A percentile compares a stretch with the other conserved stretches of the same genome.
Evolutionary conservation across 495 filamentous ascomycete genomes (phyloP).

Genomic region (Terfezia boudieri): DNA sequence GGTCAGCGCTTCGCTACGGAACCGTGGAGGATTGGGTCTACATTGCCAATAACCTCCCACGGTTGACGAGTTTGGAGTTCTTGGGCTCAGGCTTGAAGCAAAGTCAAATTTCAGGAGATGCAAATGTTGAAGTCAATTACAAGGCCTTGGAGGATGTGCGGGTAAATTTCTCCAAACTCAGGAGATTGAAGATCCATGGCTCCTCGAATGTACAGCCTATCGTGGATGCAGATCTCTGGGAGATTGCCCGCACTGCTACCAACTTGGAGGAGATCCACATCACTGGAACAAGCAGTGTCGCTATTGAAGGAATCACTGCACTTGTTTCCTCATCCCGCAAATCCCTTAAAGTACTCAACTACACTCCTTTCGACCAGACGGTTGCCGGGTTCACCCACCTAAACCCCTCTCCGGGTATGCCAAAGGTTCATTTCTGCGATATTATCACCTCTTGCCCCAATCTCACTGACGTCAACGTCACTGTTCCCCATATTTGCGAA

Average conservation of each 20-base stretch:
- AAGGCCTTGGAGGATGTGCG: constrained; percentile 17
- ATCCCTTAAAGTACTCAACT: constrained; percentile 30
- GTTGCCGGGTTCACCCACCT: constrained; percentile 27
- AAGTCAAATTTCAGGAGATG: constrained; percentile 13
- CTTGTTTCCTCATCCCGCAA: constrained; percentile 25
- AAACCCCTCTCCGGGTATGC: constrained; percentile 21
- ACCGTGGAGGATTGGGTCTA: constrained; percentile 24
- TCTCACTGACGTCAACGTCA: constrained; percentile 27
- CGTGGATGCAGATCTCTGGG: constrained; percentile 26
- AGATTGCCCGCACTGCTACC: constrained; percentile 28
- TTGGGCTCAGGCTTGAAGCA: constrained; percentile 25
- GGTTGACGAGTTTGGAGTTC: constrained; percentile 28
- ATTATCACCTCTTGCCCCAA: constrained; percentile 25
- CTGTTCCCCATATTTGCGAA: constrained; percentile 27
- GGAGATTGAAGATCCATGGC: constrained; percentile 30
- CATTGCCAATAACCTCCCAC: constrained; percentile 18
- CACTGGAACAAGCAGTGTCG: constrained; percentile 28
- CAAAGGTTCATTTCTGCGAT: constrained; percentile 22
- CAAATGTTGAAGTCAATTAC: constrained; percentile 14
- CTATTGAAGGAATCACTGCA: constrained; percentile 22
- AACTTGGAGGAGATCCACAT: constrained; percentile 30
- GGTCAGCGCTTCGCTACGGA: constrained; percentile 29
- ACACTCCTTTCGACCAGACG: constrained; percentile 24
- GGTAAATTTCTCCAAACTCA: constrained; percentile 26
- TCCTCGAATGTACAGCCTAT: constrained; percentile 30